Percentiles rank a stretch among this genome's conserved stretches.
phyloP scores from a whole-genome alignment of 805 yeast species.

The Debaryomyces prosopidis region DNA sequence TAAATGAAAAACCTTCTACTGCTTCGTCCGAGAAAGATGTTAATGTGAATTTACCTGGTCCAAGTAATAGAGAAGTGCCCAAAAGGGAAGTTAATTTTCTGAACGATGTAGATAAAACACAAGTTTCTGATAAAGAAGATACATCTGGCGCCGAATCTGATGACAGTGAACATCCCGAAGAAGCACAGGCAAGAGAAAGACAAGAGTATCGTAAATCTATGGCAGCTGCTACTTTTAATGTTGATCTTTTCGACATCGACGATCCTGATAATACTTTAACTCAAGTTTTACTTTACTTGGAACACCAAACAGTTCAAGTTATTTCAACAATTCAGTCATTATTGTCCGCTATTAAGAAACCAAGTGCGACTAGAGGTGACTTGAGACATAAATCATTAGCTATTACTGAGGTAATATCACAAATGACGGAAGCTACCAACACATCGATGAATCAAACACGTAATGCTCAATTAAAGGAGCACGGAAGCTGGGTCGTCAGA shows the following conservation, averaged over 20 bases:
- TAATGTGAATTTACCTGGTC: neutral
- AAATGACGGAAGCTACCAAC: constrained; percentile 88
- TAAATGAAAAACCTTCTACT: too few species aligned
- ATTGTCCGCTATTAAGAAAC: constrained; percentile 72
- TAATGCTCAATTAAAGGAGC: constrained; percentile 80
- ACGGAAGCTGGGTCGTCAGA: constrained; percentile 88
- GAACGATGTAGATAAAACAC: neutral
- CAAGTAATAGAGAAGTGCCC: neutral
- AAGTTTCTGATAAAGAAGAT: constrained; percentile 4
- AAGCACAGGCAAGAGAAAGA: constrained; percentile 38
- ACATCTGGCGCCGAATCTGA: constrained; percentile 16
- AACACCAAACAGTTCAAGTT: constrained; percentile 91
- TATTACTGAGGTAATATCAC: constrained; percentile 75
- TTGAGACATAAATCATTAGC: constrained; percentile 71
- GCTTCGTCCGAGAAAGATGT: neutral
- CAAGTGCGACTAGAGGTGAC: constrained; percentile 73
- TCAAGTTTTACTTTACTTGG: constrained; percentile 80
- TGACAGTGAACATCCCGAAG: constrained; percentile 19
- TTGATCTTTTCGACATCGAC: constrained; percentile 75
- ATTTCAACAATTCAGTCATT: constrained; percentile 86
- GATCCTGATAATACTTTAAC: constrained; percentile 88
- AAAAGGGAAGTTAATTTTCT: neutral
- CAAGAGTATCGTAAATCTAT: constrained; percentile 47
- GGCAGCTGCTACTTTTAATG: constrained; percentile 61
- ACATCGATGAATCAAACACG: constrained; percentile 86